Conservation (phyloP, 1,284 basidiomycete species). For the Ustilago bromivora region DNA sequence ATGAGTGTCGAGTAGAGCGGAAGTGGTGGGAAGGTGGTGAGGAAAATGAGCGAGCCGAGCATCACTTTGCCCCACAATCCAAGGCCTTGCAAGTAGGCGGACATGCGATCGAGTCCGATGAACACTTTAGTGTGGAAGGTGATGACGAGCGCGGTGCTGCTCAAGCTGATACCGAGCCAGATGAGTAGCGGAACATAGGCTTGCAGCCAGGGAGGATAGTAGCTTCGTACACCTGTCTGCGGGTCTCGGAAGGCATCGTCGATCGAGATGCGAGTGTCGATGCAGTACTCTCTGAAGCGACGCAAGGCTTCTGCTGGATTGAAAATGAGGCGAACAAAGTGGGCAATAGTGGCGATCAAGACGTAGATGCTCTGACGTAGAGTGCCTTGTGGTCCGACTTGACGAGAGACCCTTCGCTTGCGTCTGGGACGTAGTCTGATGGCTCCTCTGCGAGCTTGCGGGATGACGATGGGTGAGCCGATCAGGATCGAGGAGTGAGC, state of each 20-base stretch:
- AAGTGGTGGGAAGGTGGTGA: conserved; percentile 75
- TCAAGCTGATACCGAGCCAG: conserved; percentile 68
- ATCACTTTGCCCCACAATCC: conserved; percentile 58
- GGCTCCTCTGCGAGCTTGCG: conserved; percentile 60
- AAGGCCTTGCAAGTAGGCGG: conserved; percentile 55
- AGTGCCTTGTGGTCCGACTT: conserved; percentile 28
- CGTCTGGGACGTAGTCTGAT: conserved; percentile 39
- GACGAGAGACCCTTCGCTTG: conserved; percentile 20
- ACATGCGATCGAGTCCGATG: conserved; percentile 57
- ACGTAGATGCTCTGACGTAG: conserved; percentile 31
- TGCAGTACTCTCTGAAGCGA: conserved; percentile 39
- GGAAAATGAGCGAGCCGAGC: conserved; percentile 65
- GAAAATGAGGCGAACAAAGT: conserved; percentile 32
- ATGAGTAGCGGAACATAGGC: conserved; percentile 69
- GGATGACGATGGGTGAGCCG: conserved; percentile 58
- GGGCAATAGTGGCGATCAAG: conserved; percentile 19
- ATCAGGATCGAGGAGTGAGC: conserved; percentile 53
- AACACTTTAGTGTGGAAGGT: conserved; percentile 69
- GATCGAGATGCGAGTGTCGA: conserved; percentile 45
- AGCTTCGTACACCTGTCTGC: conserved; percentile 57
- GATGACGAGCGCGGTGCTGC: conserved; percentile 65
- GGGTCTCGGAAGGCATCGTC: conserved; percentile 67
- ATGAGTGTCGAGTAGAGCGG: conserved; percentile 89
- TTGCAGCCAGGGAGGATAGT: conserved; percentile 65
- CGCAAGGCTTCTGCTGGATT: conserved; percentile 42